These are phyloP conservation scores for Vanrija pseudolonga DNA, from an alignment of 1,284 basidiomycete genomes.

Conservation along the genomic window DNA sequence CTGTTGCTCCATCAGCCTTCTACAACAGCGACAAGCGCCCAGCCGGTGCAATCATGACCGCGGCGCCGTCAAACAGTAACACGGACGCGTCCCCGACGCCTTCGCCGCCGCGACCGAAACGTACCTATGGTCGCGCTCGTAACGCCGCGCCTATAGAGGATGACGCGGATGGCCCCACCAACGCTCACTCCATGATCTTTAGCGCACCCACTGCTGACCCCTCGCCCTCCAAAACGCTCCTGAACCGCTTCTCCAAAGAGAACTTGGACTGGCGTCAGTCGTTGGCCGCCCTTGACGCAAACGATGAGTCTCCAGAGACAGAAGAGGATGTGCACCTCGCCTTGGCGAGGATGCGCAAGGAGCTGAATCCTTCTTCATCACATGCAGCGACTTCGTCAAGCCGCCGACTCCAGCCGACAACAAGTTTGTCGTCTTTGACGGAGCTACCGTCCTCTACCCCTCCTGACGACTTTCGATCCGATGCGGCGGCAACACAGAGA, in stretches of 20 bases:
- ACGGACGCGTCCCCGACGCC: neutral
- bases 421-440: neutral
- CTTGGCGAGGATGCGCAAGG: neutral
- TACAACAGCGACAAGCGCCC: no score
- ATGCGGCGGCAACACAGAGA: no score
- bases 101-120: neutral
- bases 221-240: neutral
- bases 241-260: neutral
- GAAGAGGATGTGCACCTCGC: neutral
- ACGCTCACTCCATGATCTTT: no score
- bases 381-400: no score
- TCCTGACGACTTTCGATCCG: no score
- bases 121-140: neutral
- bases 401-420: no score
- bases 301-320: neutral
- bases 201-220: neutral
- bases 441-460: neutral
- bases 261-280: neutral
- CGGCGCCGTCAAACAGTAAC: neutral
- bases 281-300: neutral
- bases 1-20: no score
- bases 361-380: no score
- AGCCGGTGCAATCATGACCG: neutral
- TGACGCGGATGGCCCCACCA: no score
- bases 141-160: neutral